Base-by-base conservation (phyloP, 805 yeast species). In the Naumovozyma dairenensis region DNA sequence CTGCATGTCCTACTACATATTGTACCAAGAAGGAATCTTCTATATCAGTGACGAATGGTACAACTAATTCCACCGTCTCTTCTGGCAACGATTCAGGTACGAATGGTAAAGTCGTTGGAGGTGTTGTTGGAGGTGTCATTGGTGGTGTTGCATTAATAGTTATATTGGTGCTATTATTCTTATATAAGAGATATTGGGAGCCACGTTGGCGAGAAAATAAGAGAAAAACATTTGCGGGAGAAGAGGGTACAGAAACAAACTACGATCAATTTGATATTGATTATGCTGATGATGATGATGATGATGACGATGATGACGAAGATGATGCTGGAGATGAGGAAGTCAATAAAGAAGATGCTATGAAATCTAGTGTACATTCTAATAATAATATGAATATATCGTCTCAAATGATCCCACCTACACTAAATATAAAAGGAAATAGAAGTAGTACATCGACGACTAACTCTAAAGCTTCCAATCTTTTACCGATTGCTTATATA, bases 401-500 rank as follows among this genome's bases (percentile, higher is more conserved):
- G 5, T 14, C 8, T 12, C 7, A 7, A 6, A 10, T 12, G n/a
- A 7, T 10, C n/a, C 13, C 13, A 12, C 8, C 8, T 6, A 6
- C 26, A 7, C 13, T 24, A 7, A 14, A 12, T 10, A 24, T 24
- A 24, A 24, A 14, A 24, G 26, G 26, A 7, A 12, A 24, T 12
- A 7, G 26, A 12, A 46, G 60, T 29, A 43, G 64, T 21, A 80
- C 87, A 6, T 71, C 81, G 20, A 72, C 86, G 5, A 72, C 78
- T 10, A 66, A 78, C 31, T 78, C 92, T 8, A 74, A 80, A 46
- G 93, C 93, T 4, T 81, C 94, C 10, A 86, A 87, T 56, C 77
- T 87, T 43, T 70, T 87, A 40, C 95, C 95, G 14, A 80, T 89
- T 37, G 94, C 94, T 2, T 87, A 86, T 53, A 83, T 87, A 39